A percentile compares a stretch with the other conserved stretches of the same genome.
phyloP scores from a whole-genome alignment of 192 early-diverging fungal genomes.

The Podochytrium sp. region DNA sequence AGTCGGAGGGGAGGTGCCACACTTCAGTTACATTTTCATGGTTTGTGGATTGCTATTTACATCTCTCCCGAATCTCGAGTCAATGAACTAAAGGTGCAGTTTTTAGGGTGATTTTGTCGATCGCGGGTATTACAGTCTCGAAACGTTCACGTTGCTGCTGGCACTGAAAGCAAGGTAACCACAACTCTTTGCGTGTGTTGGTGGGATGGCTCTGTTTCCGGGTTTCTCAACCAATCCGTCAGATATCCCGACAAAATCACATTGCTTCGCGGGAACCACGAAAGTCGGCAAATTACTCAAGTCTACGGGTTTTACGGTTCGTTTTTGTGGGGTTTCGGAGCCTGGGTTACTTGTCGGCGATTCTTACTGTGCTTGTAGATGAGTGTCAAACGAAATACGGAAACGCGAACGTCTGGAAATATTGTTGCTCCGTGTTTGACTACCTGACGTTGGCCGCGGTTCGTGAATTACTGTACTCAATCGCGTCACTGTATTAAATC shows the following conservation, averaged over 20 bases:
- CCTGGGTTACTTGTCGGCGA: too few species aligned
- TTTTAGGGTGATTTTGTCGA: conserved; percentile 96
- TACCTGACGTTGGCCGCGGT: conserved; percentile 90
- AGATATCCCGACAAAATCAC: conserved; percentile 98
- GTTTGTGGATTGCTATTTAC: conserved; percentile 43
- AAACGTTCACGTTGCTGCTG: conserved; percentile 93
- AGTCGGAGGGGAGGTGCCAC: conserved; percentile 92
- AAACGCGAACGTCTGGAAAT: conserved; percentile 94
- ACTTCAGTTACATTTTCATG: conserved; percentile 98
- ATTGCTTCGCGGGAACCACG: conserved; percentile 94
- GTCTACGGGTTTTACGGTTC: conserved; percentile 94
- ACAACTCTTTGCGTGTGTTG: neutral
- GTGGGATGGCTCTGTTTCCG: too few species aligned
- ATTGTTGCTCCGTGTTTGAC: conserved; percentile 93
- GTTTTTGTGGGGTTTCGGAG: neutral
- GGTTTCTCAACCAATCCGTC: conserved; percentile 13
- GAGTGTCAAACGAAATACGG: conserved; percentile 95
- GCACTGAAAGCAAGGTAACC: conserved; percentile 86
- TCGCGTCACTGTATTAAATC: too few species aligned
- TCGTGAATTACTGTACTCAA: too few species aligned
- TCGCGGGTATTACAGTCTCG: conserved; percentile 95
- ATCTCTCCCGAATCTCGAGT: neutral
- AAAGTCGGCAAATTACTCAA: conserved; percentile 95
- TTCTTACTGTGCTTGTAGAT: conserved; percentile 54
- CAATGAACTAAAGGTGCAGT: neutral